phyloP scores from a whole-genome alignment of 768 basidiomycete genomes.

The Podaxis pistillaris region DNA sequence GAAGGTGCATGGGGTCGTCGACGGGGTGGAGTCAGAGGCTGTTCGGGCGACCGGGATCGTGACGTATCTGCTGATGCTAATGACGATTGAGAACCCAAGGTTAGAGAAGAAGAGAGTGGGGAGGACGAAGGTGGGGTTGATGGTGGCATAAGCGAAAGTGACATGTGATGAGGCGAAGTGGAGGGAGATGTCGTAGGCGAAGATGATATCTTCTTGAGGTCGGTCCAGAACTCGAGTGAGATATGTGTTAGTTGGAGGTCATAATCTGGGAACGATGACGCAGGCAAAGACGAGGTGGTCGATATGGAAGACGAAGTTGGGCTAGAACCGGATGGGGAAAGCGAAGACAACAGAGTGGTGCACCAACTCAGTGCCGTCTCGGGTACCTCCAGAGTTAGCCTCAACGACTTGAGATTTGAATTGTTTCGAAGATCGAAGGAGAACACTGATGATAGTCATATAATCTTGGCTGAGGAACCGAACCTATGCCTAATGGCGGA shows the following conservation, averaged over 20 bases:
- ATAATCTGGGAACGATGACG: not conserved
- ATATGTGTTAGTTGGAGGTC: constrained; percentile 28
- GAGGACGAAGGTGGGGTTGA: not conserved
- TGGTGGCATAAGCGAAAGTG: not conserved
- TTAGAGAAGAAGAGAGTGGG: not conserved
- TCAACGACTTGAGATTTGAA: constrained; percentile 34
- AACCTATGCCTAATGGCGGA: not conserved
- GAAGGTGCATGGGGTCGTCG: not conserved
- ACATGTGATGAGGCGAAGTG: not conserved
- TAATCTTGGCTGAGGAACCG: not conserved
- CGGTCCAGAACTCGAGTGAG: constrained; percentile 40
- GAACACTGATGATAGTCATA: constrained; percentile 22
- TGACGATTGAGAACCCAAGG: not conserved
- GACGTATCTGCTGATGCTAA: not conserved
- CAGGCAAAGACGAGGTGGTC: not conserved
- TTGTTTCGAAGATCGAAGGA: constrained; percentile 35
- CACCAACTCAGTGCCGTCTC: constrained; percentile 38
- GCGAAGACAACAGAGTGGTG: constrained; percentile 26
- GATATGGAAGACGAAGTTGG: not conserved
- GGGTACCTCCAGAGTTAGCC: constrained; percentile 40
- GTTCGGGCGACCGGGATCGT: not conserved
- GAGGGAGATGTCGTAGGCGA: not conserved
- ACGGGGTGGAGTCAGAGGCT: not conserved
- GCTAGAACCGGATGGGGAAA: constrained; percentile 21
- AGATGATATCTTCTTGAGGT: constrained; percentile 30